These are phyloP conservation scores for Nitzschia palea DNA, from an alignment of 108 stramenopile species.

Conservation along the genomic window DNA sequence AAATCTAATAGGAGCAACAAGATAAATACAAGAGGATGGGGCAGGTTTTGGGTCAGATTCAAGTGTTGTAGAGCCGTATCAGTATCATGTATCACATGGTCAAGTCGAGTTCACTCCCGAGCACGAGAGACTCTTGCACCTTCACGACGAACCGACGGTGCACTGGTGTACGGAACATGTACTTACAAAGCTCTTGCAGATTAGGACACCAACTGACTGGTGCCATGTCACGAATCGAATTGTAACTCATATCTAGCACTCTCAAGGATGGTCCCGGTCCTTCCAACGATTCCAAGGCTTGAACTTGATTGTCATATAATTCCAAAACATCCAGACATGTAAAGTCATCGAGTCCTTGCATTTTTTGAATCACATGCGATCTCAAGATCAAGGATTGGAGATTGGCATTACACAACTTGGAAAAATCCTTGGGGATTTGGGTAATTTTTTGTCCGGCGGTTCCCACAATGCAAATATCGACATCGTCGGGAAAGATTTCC, in stretches of 20 bases:
- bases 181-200: constrained; percentile 78
- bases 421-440: constrained; percentile 58
- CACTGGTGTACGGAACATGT: too few species aligned
- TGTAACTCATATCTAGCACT: constrained; percentile 89
- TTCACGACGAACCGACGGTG: too few species aligned
- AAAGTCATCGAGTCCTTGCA: constrained; percentile 72
- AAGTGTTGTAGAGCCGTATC: too few species aligned
- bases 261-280: constrained; percentile 49
- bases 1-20: too few species aligned
- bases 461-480: constrained; percentile 71
- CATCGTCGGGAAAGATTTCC: constrained; percentile 41
- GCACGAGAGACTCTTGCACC: too few species aligned
- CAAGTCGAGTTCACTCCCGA: too few species aligned
- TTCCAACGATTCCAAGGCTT: constrained; percentile 53
- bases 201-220: constrained; percentile 67
- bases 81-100: too few species aligned
- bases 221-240: constrained; percentile 87
- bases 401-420: constrained; percentile 31
- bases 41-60: too few species aligned
- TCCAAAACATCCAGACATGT: constrained; percentile 78
- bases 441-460: constrained; percentile 89
- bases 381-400: constrained; percentile 66
- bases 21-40: too few species aligned
- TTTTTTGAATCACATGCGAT: constrained; percentile 72
- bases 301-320: constrained; percentile 94